Evolutionary conservation across 2,329 filamentous ascomycete genomes (phyloP), one percentile per base, ranked within the genome.

Genomic region (Xenosphaeropsis pyriputrescens): DNA sequence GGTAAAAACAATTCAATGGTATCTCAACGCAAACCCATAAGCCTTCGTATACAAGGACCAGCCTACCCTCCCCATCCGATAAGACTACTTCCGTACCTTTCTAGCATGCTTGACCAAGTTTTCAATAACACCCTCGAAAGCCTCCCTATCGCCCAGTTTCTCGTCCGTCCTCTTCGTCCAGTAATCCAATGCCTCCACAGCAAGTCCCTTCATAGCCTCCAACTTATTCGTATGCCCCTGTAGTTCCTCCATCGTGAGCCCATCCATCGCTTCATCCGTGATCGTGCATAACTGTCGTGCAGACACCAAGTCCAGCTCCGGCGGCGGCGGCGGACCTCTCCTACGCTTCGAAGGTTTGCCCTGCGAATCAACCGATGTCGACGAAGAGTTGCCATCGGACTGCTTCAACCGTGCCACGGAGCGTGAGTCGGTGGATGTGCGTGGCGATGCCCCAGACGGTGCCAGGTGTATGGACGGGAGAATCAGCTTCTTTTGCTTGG

Each of bases 401-500:
- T 50, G 40, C 39, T 54, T 51, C 29, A 54, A 36, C n/a, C 52
- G 49, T 6, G 45, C 45, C 32, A 49, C 44, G 14, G 47, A 47
- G 26, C 47, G 61, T 12, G 64, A 66, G 42, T 76, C 72, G 18
- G 61, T 63, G 3, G 73, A 77, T 14, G 63, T 68, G 31, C 71
- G 64, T 26, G 64, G 68, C 18, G 64, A 79, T 44, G 55, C 61
- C 37, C 57, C 67, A 43, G 59, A 68, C 36, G 61, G 57, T 39
- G 63, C 62, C 14, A 64, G 50, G 17, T 54, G 48, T 14, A 91
- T 78, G 5, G 88, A 94, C 0, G 91, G 91, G 2, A 98, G 70
- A 4, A 98, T 72, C 14, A 98, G 77, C 56, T 96, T 96, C 70
- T 96, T 96, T 57, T 98, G 91, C 59, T 96, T 96, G 11, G 85